These are phyloP conservation scores for Talaromyces wortmannii DNA, from an alignment of 495 filamentous ascomycete genomes.

Conservation along the genomic window DNA sequence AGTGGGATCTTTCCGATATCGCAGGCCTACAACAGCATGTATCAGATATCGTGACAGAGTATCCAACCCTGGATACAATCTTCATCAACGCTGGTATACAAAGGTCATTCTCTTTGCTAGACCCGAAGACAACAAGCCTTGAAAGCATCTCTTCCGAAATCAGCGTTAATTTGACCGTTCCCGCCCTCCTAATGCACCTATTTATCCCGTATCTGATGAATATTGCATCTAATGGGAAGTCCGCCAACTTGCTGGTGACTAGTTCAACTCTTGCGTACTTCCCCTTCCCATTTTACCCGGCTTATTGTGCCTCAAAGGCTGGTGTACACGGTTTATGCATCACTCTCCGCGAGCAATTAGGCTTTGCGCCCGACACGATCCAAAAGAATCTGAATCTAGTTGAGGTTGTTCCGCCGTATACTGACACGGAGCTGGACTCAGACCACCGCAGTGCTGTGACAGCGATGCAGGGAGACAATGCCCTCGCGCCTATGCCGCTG, in stretches of 20 bases:
- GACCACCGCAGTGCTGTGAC: slow-evolving; percentile 12
- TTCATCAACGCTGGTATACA: slow-evolving; percentile 25
- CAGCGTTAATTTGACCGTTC: slow-evolving; percentile 22
- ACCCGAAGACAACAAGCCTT: slow-evolving; percentile 13
- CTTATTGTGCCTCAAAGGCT: slow-evolving; percentile 28
- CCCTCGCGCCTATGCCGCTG: slow-evolving; percentile 14
- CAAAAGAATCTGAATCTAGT: slow-evolving; percentile 4
- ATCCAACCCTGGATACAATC: slow-evolving; percentile 27
- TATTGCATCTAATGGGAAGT: neutral
- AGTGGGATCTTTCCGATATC: slow-evolving; percentile 11
- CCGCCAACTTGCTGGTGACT: slow-evolving; percentile 15
- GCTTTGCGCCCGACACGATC: neutral
- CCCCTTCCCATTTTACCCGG: slow-evolving; percentile 22
- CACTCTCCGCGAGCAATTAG: slow-evolving; percentile 20
- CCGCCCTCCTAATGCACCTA: slow-evolving; percentile 18
- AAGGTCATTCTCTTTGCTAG: slow-evolving; percentile 11
- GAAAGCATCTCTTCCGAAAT: slow-evolving; percentile 14
- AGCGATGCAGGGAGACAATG: slow-evolving; percentile 16
- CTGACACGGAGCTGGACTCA: slow-evolving; percentile 26
- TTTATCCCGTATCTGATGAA: slow-evolving; percentile 21
- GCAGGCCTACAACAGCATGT: slow-evolving; percentile 13
- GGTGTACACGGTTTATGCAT: slow-evolving; percentile 20
- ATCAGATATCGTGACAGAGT: slow-evolving; percentile 13
- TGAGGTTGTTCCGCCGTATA: slow-evolving; percentile 26
- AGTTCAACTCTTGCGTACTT: slow-evolving; percentile 24